These are phyloP conservation scores for Xylaria castorea DNA, from an alignment of 495 filamentous ascomycete genomes.

Conservation along the genomic window DNA sequence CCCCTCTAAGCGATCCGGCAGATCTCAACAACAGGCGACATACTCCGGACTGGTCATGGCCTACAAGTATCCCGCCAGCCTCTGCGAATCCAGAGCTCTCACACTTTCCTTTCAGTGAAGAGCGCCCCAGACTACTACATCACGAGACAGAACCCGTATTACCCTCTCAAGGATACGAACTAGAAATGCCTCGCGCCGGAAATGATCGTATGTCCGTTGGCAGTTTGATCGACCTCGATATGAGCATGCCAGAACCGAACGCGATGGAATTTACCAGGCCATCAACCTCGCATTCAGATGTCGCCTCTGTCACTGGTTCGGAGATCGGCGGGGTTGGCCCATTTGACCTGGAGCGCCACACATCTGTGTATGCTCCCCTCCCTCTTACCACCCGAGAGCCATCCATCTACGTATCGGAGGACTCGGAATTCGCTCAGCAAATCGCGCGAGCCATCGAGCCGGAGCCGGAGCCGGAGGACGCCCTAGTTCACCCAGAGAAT, in stretches of 20 bases:
- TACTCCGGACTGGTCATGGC: conserved; percentile 70
- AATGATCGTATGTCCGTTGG: conserved; percentile 52
- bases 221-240: conserved; percentile 60
- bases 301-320: conserved; percentile 51
- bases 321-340: conserved; percentile 57
- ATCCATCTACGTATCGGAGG: conserved; percentile 60
- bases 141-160: conserved; percentile 58
- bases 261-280: conserved; percentile 49
- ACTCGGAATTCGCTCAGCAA: conserved; percentile 44
- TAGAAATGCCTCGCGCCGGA: conserved; percentile 24
- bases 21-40: conserved; percentile 54
- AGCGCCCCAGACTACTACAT: conserved; percentile 55
- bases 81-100: conserved; percentile 59
- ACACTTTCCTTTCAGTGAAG: conserved; percentile 53
- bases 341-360: conserved; percentile 61
- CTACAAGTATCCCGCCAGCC: conserved; percentile 54
- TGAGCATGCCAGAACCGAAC: conserved; percentile 50
- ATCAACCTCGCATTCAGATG: conserved; percentile 63
- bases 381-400: conserved; percentile 50
- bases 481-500: conserved; percentile 18
- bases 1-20: conserved; percentile 58
- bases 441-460: conserved; percentile 18
- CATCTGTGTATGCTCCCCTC: conserved; percentile 54
- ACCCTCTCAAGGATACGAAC: conserved; percentile 50
- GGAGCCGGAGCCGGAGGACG: conserved; percentile 28